Evolutionary conservation across 1,284 basidiomycete species (phyloP).

Genomic region (Schizopora paradoxa): DNA sequence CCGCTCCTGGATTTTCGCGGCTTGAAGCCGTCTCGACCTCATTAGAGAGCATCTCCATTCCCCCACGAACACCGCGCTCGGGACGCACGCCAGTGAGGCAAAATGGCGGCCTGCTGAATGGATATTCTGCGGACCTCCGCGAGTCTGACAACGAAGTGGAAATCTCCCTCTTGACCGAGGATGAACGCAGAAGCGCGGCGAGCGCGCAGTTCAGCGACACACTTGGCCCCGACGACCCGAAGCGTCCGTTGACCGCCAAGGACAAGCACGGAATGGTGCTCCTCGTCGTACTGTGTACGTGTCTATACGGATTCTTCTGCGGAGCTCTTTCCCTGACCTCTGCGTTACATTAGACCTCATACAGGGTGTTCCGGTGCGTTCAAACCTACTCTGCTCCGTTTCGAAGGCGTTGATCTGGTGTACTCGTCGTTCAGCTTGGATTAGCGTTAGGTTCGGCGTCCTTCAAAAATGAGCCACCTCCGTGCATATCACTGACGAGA

Average conservation of each 20-base stretch:
- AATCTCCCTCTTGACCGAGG: constrained; percentile 55
- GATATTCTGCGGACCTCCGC: constrained; percentile 22
- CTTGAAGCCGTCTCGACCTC: constrained; percentile 41
- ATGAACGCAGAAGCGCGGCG: constrained; percentile 46
- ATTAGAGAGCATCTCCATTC: constrained; percentile 58
- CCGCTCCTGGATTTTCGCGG: constrained; percentile 24
- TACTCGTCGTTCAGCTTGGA: constrained; percentile 45
- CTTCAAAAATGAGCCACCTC: not conserved
- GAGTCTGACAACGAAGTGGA: constrained; percentile 53
- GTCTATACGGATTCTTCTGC: not conserved
- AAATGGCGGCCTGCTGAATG: constrained; percentile 26
- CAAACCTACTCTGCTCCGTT: constrained; percentile 21
- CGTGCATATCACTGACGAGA: not conserved
- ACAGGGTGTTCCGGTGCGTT: constrained; percentile 91
- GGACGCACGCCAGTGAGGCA: constrained; percentile 34
- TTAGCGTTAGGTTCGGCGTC: constrained; percentile 58
- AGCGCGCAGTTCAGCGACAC: constrained; percentile 33
- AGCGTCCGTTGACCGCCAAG: constrained; percentile 50
- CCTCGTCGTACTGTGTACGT: constrained; percentile 86
- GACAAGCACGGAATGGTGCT: constrained; percentile 86
- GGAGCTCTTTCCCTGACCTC: constrained; percentile 10
- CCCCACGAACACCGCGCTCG: constrained; percentile 60
- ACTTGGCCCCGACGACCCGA: constrained; percentile 22
- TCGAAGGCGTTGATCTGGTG: constrained; percentile 8
- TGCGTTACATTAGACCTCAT: constrained; percentile 62